Percentiles rank a stretch among this genome's conserved stretches.
Conservation (phyloP, 2,329 filamentous ascomycete species). For the Biscogniauxia sp. region DNA sequence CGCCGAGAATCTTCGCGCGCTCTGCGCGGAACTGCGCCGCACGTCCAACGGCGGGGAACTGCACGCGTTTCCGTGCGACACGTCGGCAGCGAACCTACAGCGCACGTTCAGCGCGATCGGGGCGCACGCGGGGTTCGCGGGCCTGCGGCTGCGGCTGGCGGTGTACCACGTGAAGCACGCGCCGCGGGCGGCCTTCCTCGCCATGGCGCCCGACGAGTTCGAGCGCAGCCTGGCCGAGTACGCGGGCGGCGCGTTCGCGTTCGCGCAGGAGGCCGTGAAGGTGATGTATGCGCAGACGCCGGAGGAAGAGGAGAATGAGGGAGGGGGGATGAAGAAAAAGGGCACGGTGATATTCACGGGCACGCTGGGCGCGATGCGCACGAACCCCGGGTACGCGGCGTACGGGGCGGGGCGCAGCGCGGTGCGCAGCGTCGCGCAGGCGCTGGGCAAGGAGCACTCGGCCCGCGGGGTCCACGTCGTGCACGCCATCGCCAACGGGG, state of each 20-base stretch:
- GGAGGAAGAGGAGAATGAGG: too few relatives aligned
- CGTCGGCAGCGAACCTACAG: slow-evolving; percentile 43
- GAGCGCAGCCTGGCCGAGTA: slow-evolving; percentile 48
- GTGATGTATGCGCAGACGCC: slow-evolving; percentile 51
- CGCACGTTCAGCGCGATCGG: slow-evolving; percentile 49
- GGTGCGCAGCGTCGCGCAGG: slow-evolving; percentile 54
- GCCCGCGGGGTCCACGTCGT: slow-evolving; percentile 56
- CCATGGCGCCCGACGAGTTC: slow-evolving; percentile 48
- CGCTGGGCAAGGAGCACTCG: slow-evolving; percentile 54
- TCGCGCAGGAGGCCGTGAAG: slow-evolving; percentile 51
- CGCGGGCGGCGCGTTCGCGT: slow-evolving; percentile 54
- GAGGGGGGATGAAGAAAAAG: too few relatives aligned
- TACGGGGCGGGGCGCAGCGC: slow-evolving; percentile 53
- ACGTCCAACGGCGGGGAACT: slow-evolving; percentile 41
- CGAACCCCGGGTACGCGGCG: slow-evolving; percentile 51
- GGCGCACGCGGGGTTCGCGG: slow-evolving; percentile 44
- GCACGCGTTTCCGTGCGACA: slow-evolving; percentile 52
- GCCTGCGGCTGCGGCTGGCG: slow-evolving; percentile 49
- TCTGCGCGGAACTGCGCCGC: slow-evolving; percentile 40
- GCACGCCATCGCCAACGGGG: slow-evolving; percentile 58
- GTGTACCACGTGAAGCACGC: slow-evolving; percentile 57
- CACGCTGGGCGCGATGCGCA: slow-evolving; percentile 51
- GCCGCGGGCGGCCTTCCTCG: slow-evolving; percentile 54
- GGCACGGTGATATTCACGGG: slow-evolving; percentile 58
- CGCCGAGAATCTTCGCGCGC: slow-evolving; percentile 41